Evolutionary conservation across 768 basidiomycete species (phyloP).

Genomic region (Exsudoporus frostii): DNA sequence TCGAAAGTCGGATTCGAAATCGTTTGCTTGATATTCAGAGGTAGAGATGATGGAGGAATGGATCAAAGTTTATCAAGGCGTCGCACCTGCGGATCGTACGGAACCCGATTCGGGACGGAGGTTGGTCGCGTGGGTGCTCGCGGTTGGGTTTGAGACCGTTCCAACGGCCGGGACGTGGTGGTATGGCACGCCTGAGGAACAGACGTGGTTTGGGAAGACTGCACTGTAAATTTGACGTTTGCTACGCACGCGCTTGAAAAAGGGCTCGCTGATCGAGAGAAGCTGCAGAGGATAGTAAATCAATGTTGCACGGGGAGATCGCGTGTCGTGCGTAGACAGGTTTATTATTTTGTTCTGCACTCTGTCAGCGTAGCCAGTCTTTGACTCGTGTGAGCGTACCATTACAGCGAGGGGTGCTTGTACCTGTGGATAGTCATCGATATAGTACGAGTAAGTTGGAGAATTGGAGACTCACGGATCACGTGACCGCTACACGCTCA

Average conservation of each 20-base stretch:
- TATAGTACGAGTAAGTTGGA: too few species aligned
- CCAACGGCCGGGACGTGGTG: conserved; percentile 36
- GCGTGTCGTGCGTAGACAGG: conserved; percentile 29
- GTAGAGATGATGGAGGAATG: conserved; percentile 31
- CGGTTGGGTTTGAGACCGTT: conserved; percentile 37
- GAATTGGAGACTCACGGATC: too few species aligned
- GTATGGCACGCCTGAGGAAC: conserved; percentile 35
- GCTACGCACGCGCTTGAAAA: conserved; percentile 29
- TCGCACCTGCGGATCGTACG: conserved; percentile 33
- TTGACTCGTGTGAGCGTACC: neutral
- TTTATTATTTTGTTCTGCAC: neutral
- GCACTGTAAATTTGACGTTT: conserved; percentile 34
- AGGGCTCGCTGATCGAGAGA: conserved; percentile 22
- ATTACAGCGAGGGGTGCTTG: neutral
- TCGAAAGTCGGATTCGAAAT: conserved; percentile 39
- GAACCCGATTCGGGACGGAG: conserved; percentile 41
- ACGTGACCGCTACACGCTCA: neutral
- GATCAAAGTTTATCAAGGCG: conserved; percentile 7
- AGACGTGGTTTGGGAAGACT: conserved; percentile 36
- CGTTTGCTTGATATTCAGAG: conserved; percentile 37
- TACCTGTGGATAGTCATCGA: neutral
- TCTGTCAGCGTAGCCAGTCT: too few species aligned
- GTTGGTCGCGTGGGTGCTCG: conserved; percentile 36
- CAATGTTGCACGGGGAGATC: conserved; percentile 35
- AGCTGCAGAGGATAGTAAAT: conserved; percentile 20